These are phyloP conservation scores for Penicillium arizonense DNA, from an alignment of 495 filamentous ascomycete species.

Conservation along the genomic window DNA sequence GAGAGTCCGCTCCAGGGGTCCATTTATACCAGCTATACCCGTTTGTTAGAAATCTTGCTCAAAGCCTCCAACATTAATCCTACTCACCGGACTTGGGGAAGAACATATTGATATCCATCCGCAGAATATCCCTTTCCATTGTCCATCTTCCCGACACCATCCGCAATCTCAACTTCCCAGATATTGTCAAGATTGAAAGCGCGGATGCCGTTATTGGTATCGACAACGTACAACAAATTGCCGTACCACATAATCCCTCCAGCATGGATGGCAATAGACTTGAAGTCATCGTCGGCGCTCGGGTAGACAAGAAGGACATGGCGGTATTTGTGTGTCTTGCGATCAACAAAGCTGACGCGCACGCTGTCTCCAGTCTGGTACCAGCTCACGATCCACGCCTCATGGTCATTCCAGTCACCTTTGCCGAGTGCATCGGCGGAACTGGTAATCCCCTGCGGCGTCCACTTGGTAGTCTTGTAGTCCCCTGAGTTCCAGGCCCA, in stretches of 20 bases:
- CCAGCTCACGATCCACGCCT: slow-evolving; percentile 39
- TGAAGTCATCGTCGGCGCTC: slow-evolving; percentile 26
- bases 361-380: slow-evolving; percentile 32
- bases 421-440: slow-evolving; percentile 33
- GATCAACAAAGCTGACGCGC: slow-evolving; percentile 35
- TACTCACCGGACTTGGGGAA: slow-evolving; percentile 21
- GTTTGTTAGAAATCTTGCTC: not conserved
- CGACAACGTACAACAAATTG: slow-evolving; percentile 30
- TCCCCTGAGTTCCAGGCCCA: slow-evolving; percentile 33
- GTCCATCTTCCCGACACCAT: slow-evolving; percentile 23
- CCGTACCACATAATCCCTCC: slow-evolving; percentile 38
- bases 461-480: slow-evolving; percentile 31
- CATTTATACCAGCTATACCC: slow-evolving; percentile 14
- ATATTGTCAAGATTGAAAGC: slow-evolving; percentile 34
- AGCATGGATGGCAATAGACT: slow-evolving; percentile 26
- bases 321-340: slow-evolving; percentile 30
- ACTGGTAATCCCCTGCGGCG: slow-evolving; percentile 38
- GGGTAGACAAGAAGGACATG: slow-evolving; percentile 39
- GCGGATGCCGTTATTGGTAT: slow-evolving; percentile 28
- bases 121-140: slow-evolving; percentile 26
- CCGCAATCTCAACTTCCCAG: slow-evolving; percentile 28
- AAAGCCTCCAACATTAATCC: too few relatives aligned
- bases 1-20: slow-evolving; percentile 11
- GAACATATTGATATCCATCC: slow-evolving; percentile 30
- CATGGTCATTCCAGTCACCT: slow-evolving; percentile 30